A percentile compares a stretch with the other conserved stretches of the same genome.
Evolutionary conservation across 345 rosid genomes (phyloP).

Genomic region (Populus pruinosa): DNA sequence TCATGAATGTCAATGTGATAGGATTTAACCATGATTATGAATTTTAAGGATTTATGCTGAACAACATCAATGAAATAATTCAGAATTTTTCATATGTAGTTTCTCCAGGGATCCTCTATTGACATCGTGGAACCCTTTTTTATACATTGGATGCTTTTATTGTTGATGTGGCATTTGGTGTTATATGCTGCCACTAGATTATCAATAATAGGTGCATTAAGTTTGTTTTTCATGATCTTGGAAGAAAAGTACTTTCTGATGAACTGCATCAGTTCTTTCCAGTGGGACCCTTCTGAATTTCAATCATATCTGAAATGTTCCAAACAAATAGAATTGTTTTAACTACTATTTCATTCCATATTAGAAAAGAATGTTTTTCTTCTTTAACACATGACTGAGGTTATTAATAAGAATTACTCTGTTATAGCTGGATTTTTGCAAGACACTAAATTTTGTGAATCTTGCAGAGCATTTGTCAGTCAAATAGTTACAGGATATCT

Average conservation of each 20-base stretch:
- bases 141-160: background rate
- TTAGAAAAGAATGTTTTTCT: background rate
- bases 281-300: background rate
- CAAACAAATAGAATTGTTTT: background rate
- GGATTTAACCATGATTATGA: background rate
- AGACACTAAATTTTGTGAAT: slow-evolving; percentile 16
- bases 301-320: background rate
- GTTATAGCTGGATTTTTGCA: background rate
- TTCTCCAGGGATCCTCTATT: background rate
- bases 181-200: background rate
- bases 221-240: background rate
- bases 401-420: background rate
- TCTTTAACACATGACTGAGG: background rate
- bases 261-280: background rate
- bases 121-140: background rate
- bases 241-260: background rate
- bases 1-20: background rate
- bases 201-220: background rate
- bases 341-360: background rate
- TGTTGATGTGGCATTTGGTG: background rate
- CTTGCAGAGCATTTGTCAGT: slow-evolving; percentile 72
- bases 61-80: background rate
- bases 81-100: background rate
- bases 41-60: background rate
- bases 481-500: slow-evolving; percentile 85